Base-by-base conservation (phyloP, 2,329 filamentous ascomycete species). In the Monosporascus sp. region DNA sequence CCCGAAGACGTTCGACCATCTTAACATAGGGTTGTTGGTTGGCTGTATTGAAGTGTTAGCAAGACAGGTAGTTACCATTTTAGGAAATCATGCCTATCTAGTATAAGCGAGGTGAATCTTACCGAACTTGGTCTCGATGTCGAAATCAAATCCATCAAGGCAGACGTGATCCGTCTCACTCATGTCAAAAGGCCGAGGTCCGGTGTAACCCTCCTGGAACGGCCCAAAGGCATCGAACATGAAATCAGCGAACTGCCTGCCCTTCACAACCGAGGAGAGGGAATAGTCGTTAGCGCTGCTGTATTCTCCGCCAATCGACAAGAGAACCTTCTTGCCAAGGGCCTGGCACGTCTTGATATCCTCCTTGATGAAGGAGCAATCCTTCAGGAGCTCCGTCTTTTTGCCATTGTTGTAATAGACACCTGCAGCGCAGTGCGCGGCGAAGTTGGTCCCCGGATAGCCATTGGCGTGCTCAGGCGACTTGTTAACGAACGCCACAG, bases 251-350 rank as follows among this genome's bases (percentile, higher is more conserved):
- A 74, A 73, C 15, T 65, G 57, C 18, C 55, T 47, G 36, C 68
- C 71, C 6, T 66, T 61, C 18, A 57, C 50, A 8, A 55, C 51
- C 41, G 52, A 60, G 2, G 66, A 67, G 41, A 74, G 49, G 15
- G 64, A 62, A 57, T 74, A 74, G 65, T 72, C 64, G 54, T 61
- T 63, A 11, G 49, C 31, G 20, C 50, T 24, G 6, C 53, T 54
- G 47, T 58, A 69, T 11, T 57, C 78, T 41, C 84, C 84, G 45
- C 84, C 84, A 47, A 88, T 76, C 14, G 84, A 86, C 25, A 87
- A 73, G 42, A 86, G 68, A 50, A 88, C 78, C 56, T 83, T 86
- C 70, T 85, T 86, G 51, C 78, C 77, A 52, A 78, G 68, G 5
- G 65, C 57, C 64, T 86, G 82, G 66, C 84, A 88, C 27, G 72